phyloP scores from a whole-genome alignment of 352 stramenopile species.

The Bremia lactucae region DNA sequence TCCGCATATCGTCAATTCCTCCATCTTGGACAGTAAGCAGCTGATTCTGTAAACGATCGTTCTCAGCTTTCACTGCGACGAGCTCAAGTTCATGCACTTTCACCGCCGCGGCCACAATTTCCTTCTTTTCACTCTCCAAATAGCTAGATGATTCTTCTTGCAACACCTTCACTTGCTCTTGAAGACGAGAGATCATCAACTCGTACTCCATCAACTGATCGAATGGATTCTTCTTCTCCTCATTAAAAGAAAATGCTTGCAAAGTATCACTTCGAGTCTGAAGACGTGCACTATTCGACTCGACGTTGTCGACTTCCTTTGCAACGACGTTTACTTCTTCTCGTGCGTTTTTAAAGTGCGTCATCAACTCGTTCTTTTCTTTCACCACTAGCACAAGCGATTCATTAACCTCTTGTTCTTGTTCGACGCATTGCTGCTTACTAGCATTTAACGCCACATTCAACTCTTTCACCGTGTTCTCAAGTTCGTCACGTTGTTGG shows the following conservation, averaged over 20 bases:
- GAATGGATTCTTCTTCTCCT: too few species aligned
- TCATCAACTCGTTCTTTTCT: conserved; percentile 9
- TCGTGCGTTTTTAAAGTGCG: too few species aligned
- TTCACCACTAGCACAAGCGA: conserved; percentile 8
- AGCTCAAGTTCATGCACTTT: conserved; percentile 7
- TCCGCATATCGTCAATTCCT: conserved; percentile 2
- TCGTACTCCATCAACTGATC: too few species aligned
- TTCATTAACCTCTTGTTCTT: conserved; percentile 6
- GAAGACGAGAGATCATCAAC: conserved; percentile 4
- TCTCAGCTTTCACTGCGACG: conserved; percentile 8
- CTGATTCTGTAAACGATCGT: conserved; percentile 12
- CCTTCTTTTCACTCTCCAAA: conserved; percentile 7
- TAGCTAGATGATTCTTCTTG: neutral
- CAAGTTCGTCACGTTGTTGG: conserved; percentile 6
- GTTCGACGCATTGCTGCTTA: conserved; percentile 4
- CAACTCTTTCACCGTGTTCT: conserved; percentile 15
- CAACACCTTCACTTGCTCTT: conserved; percentile 7
- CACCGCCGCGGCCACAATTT: conserved; percentile 6
- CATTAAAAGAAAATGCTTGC: too few species aligned
- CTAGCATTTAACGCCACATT: conserved; percentile 11
- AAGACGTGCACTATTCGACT: conserved; percentile 7
- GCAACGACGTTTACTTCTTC: too few species aligned
- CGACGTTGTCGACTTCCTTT: too few species aligned
- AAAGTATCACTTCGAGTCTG: too few species aligned
- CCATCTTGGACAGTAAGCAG: neutral